Evolutionary conservation across 306 rosid genomes (phyloP), one percentile per base, ranked within the genome.

Genomic region (Spatholobus suberectus): DNA sequence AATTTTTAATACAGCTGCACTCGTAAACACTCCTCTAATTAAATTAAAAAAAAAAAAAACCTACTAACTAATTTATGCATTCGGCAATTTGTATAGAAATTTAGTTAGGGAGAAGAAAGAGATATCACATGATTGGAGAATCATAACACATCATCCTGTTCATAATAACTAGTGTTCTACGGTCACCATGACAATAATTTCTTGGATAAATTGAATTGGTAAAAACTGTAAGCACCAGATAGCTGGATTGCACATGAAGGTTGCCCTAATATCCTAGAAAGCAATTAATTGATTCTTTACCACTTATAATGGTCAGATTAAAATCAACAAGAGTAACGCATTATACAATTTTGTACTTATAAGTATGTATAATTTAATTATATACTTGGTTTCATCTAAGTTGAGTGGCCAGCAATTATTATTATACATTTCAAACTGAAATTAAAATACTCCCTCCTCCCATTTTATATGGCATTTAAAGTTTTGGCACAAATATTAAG

Each of bases 91-190:
- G 21, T 14, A 27, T 27, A 13, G 4, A 34, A 32, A 34, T 63
- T 32, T 32, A 34, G 23, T 34, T 65, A 8, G 12, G 23, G 17
- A 3, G 47, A 10, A 8, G 15, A 66, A 37, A 10, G 47, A 58
- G 20, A 71, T 23, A 73, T 61, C 79, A 81, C 62, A 81, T 43
- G 78, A 70, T 61, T 73, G 51, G 34, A 62, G 43, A 62, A 80
- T 80, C 67, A 63, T 61, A 7, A 8, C 73, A 37, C 40, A 61
- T 4, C 46, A 37, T 55, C 61, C 3, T 52, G 24, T 17, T 82
- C 81, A 74, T 63, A 15, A 74, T 62, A 24, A 24, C 46, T 0
- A 6, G 12, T 51, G 35, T 35, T 34, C 24, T 11, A 18, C 17
- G 13, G 8, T 46, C 13, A 73, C 23, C 67, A 26, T 23, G 12